phyloP scores from a whole-genome alignment of 192 early-diverging fungal species.

The Diversispora epigaea region DNA sequence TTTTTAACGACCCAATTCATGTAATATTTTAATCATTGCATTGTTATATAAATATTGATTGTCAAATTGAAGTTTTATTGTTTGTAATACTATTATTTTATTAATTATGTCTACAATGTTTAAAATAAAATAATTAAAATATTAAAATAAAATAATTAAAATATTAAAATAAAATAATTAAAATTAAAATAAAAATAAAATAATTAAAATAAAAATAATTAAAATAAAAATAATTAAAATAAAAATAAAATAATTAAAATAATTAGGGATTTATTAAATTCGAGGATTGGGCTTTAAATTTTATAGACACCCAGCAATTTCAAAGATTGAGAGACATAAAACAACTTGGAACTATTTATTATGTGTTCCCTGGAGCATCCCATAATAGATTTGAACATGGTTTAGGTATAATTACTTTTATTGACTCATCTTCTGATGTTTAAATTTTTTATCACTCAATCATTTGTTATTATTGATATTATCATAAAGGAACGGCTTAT shows the following conservation, averaged over 20 bases:
- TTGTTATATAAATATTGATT: no score
- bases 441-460: not conserved
- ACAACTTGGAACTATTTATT: slow-evolving; percentile 81
- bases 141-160: no score
- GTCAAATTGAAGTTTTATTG: no score
- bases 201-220: no score
- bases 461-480: no score
- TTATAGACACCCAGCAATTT: slow-evolving; percentile 94
- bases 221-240: not conserved
- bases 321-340: slow-evolving; percentile 91
- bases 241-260: not conserved
- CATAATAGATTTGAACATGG: slow-evolving; percentile 98
- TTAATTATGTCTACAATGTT: no score
- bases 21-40: not conserved
- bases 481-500: slow-evolving; percentile 67
- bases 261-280: slow-evolving; percentile 72
- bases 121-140: no score
- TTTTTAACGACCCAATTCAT: not conserved
- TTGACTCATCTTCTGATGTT: not conserved
- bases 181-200: no score
- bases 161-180: no score
- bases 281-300: slow-evolving; percentile 58
- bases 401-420: slow-evolving; percentile 41
- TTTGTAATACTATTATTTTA: no score
- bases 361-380: slow-evolving; percentile 87